A percentile compares a stretch with the other conserved stretches of the same genome.
phyloP scores from a whole-genome alignment of 2,329 filamentous ascomycete species.

The Fusarium coicis region DNA sequence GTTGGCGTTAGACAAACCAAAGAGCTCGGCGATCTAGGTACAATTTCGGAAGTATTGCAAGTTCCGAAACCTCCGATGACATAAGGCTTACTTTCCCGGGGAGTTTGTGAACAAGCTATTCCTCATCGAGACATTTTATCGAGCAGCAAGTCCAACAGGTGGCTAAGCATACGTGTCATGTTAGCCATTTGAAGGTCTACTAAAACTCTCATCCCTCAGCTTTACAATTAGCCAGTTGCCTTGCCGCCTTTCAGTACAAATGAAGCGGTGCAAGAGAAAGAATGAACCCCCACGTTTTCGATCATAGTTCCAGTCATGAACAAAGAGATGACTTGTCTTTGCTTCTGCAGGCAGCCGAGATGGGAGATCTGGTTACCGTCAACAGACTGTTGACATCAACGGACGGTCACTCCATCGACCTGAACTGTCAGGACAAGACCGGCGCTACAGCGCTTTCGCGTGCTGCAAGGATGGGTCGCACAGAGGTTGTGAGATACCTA shows the following conservation, averaged over 20 bases:
- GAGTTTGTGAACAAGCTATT: neutral
- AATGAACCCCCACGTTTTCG: neutral
- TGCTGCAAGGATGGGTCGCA: neutral
- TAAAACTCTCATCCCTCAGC: too few species aligned
- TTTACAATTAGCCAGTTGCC: too few species aligned
- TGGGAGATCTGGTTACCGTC: neutral
- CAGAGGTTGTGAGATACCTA: neutral
- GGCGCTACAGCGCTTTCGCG: neutral
- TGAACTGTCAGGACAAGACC: neutral
- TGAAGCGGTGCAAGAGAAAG: neutral
- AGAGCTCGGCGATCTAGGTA: neutral
- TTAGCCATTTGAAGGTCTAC: neutral
- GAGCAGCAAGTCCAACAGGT: neutral
- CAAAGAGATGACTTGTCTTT: neutral
- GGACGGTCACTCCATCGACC: neutral
- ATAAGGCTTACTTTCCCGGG: neutral
- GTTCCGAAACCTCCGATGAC: neutral
- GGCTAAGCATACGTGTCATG: neutral
- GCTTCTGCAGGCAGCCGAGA: neutral
- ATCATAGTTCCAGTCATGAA: neutral
- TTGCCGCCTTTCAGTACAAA: neutral
- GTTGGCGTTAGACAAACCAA: neutral
- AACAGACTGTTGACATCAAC: neutral
- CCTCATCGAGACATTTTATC: neutral
- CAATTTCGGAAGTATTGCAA: neutral